phyloP scores from a whole-genome alignment of 768 basidiomycete species.

The Tulasnella sp. region DNA sequence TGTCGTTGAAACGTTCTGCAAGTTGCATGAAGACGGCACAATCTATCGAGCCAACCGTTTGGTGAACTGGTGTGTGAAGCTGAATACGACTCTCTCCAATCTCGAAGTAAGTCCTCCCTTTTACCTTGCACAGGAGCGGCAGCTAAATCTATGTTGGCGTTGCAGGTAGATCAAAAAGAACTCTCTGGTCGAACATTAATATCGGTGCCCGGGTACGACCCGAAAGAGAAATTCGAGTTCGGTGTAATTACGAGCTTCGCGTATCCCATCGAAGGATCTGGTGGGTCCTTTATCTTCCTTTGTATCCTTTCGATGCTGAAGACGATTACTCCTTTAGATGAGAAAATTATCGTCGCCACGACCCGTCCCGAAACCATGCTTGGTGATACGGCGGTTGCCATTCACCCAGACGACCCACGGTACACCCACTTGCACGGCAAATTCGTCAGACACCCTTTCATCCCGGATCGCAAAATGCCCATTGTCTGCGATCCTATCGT shows the following conservation, averaged over 20 bases:
- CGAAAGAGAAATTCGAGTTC: slow-evolving; percentile 95
- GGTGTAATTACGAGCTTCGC: slow-evolving; percentile 96
- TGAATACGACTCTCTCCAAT: slow-evolving; percentile 98
- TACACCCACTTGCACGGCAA: slow-evolving; percentile 97
- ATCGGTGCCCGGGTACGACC: slow-evolving; percentile 89
- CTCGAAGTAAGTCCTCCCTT: slow-evolving; percentile 60
- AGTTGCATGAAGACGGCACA: slow-evolving; percentile 84
- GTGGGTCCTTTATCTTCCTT: slow-evolving; percentile 41
- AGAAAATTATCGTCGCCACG: slow-evolving; percentile 89
- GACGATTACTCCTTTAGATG: slow-evolving; percentile 50
- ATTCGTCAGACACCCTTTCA: slow-evolving; percentile 84
- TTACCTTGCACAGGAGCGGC: neutral
- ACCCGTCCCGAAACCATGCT: slow-evolving; percentile 99
- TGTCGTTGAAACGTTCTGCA: slow-evolving; percentile 88
- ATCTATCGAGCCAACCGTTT: slow-evolving; percentile 94
- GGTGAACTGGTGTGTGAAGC: slow-evolving; percentile 95
- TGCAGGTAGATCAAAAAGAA: slow-evolving; percentile 86
- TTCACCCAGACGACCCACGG: slow-evolving; percentile 87
- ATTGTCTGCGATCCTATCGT: slow-evolving; percentile 80
- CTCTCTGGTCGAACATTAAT: slow-evolving; percentile 80
- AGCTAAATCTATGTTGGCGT: neutral
- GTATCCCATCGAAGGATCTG: slow-evolving; percentile 82
- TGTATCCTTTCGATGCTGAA: neutral
- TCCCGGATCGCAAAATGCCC: slow-evolving; percentile 71
- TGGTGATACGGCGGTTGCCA: slow-evolving; percentile 94